These are phyloP conservation scores for Syzygium aqueum DNA, from an alignment of 345 rosid genomes.

Conservation along the genomic window DNA sequence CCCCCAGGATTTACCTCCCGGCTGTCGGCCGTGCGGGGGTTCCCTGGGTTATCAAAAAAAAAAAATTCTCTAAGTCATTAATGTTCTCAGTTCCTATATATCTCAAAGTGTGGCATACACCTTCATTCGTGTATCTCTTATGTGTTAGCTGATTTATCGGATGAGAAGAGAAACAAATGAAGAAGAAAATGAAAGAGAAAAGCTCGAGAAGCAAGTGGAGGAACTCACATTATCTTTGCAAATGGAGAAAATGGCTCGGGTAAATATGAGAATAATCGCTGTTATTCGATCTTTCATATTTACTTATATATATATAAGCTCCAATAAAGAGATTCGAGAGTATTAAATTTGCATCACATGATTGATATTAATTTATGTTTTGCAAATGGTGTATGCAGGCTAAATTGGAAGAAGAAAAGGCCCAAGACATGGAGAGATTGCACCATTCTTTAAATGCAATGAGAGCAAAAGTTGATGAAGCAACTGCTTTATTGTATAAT, in stretches of 20 bases:
- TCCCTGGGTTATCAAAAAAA: too few relatives aligned
- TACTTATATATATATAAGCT: not conserved
- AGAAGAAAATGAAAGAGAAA: not conserved
- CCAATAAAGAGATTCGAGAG: not conserved
- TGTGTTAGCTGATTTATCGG: not conserved
- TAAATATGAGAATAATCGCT: not conserved
- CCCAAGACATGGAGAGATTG: slow-evolving; percentile 7
- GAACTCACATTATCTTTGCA: not conserved
- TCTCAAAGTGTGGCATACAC: not conserved
- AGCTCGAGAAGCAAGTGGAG: not conserved
- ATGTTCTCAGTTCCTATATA: not conserved
- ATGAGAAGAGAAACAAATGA: not conserved
- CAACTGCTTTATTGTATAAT: slow-evolving; percentile 4
- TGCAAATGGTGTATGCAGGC: not conserved
- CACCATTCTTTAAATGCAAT: slow-evolving; percentile 3
- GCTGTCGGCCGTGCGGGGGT: too few relatives aligned
- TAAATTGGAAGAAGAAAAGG: slow-evolving; percentile 3
- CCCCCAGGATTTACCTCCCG: too few relatives aligned
- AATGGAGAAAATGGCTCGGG: not conserved
- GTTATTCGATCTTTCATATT: not conserved
- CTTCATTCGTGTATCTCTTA: not conserved
- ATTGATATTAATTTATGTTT: not conserved
- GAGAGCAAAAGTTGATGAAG: slow-evolving; percentile 11
- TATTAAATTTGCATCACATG: not conserved
- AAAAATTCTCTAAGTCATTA: not conserved